A percentile compares a stretch with the other conserved stretches of the same genome.
Conservation (phyloP, 1,284 basidiomycete species). For the Ceratobasidium sp. region DNA sequence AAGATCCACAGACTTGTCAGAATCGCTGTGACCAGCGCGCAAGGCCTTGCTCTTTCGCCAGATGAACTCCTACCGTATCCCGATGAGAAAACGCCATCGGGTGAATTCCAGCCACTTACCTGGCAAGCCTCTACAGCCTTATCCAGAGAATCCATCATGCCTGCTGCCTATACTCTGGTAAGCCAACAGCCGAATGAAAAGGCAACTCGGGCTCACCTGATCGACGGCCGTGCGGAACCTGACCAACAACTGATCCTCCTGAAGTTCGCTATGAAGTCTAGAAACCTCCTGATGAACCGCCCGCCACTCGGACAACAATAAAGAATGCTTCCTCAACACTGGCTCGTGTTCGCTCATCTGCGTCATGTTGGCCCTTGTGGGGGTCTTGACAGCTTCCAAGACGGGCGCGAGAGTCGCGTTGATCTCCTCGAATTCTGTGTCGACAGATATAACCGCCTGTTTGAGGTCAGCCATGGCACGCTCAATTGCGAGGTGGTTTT, state of each 20-base stretch:
- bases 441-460: conserved; percentile 75
- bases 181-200: background rate
- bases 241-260: conserved; percentile 94
- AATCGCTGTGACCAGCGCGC: background rate
- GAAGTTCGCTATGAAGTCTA: conserved; percentile 84
- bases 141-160: conserved; percentile 95
- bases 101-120: conserved; percentile 50
- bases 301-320: conserved; percentile 77
- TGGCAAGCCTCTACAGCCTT: conserved; percentile 87
- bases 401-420: conserved; percentile 68
- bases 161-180: conserved; percentile 62
- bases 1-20: conserved; percentile 2
- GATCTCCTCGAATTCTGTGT: conserved; percentile 70
- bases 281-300: conserved; percentile 80
- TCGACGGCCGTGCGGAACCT: conserved; percentile 92
- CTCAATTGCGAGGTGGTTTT: conserved; percentile 71
- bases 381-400: conserved; percentile 58
- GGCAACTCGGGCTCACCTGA: conserved; percentile 54
- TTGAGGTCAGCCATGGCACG: conserved; percentile 79
- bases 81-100: background rate
- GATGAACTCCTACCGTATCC: conserved; percentile 69
- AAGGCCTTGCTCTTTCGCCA: conserved; percentile 53
- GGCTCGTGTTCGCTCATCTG: conserved; percentile 55
- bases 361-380: conserved; percentile 41
- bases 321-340: conserved; percentile 72